Conservation (phyloP, 202 grass and related monocot species). For the Dendrocalamus latiflorus region DNA sequence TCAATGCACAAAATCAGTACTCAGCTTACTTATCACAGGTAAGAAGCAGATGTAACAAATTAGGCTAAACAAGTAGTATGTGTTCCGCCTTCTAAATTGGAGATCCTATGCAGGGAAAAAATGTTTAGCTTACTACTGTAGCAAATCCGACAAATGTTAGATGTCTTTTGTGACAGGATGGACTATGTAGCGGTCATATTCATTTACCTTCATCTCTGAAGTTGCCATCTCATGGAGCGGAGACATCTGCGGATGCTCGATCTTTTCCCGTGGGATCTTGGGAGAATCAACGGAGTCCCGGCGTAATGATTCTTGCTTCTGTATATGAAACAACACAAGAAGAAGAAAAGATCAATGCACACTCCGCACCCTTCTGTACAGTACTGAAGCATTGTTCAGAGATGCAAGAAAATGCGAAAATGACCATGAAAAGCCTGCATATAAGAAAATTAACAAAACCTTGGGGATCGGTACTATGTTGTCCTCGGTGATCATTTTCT, state of each 20-base stretch:
- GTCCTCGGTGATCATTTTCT: slow-evolving; percentile 85
- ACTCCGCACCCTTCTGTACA: background rate
- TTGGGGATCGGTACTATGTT: slow-evolving; percentile 48
- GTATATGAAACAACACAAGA: background rate
- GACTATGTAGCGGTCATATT: too few species aligned
- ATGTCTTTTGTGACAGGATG: background rate
- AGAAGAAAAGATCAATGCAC: background rate
- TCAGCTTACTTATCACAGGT: background rate
- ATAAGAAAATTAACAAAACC: slow-evolving; percentile 12
- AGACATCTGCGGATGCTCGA: too few species aligned
- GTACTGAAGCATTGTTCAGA: background rate
- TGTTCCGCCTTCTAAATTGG: background rate
- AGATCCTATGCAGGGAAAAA: background rate
- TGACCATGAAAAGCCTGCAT: background rate
- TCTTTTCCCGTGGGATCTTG: too few species aligned
- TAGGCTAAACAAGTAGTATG: background rate
- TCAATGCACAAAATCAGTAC: too few species aligned
- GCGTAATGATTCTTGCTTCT: slow-evolving; percentile 64
- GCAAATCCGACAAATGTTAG: too few species aligned
- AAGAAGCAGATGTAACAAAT: background rate
- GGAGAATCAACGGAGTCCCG: slow-evolving; percentile 8
- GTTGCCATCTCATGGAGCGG: too few species aligned
- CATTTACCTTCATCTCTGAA: too few species aligned
- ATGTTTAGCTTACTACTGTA: too few species aligned
- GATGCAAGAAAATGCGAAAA: background rate